These are phyloP conservation scores for Komagataella pseudopastoris DNA, from an alignment of 805 yeast genomes.

Conservation along the genomic window DNA sequence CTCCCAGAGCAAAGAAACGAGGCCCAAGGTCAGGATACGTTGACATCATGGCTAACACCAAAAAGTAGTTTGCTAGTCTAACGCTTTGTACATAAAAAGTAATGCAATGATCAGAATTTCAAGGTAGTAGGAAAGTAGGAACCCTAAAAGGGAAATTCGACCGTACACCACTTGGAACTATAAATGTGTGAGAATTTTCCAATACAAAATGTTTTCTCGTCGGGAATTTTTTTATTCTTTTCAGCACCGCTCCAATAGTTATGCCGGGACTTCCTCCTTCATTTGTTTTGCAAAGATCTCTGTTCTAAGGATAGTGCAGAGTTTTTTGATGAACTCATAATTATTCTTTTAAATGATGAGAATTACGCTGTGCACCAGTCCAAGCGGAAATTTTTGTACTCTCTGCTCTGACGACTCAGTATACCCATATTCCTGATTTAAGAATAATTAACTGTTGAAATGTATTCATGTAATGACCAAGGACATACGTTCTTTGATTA, in stretches of 20 bases:
- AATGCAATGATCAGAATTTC: background rate
- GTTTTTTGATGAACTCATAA: background rate
- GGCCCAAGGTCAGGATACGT: constrained; percentile 50
- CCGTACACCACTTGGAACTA: background rate
- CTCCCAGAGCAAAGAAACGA: constrained; percentile 32
- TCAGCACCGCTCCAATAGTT: background rate
- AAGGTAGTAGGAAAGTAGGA: background rate
- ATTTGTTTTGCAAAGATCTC: background rate
- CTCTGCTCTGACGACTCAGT: background rate
- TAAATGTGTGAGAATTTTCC: background rate
- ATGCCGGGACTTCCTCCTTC: background rate
- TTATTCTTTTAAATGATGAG: background rate
- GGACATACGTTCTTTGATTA: background rate
- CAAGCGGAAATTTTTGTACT: background rate
- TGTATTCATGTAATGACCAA: background rate
- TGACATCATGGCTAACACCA: constrained; percentile 37
- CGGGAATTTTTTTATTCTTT: background rate
- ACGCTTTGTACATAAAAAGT: background rate
- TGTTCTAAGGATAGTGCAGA: background rate
- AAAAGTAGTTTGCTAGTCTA: background rate
- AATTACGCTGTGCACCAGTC: background rate
- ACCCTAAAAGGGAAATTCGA: background rate
- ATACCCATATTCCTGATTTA: background rate
- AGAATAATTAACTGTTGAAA: background rate
- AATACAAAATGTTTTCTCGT: background rate